Conservation (phyloP, 2,329 filamentous ascomycete genomes). For the Pyricularia sp. region DNA sequence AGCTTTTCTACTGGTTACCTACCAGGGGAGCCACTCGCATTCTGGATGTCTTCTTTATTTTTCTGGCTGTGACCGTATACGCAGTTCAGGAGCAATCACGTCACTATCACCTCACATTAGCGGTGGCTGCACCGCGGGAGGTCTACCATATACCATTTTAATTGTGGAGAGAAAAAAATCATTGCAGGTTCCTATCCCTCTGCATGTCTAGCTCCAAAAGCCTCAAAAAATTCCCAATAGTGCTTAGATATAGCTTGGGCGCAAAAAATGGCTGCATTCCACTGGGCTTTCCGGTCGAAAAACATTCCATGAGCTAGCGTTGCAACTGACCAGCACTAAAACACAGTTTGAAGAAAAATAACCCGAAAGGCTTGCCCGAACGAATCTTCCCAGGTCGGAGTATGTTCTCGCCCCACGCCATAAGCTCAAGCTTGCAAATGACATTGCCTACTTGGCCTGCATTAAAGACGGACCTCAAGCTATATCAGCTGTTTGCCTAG, state of each 20-base stretch:
- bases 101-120: not conserved
- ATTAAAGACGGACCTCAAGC: too few species aligned
- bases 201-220: not conserved
- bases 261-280: not conserved
- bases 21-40: not conserved
- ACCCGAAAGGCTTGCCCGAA: too few species aligned
- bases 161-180: not conserved
- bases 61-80: conserved; percentile 17
- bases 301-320: not conserved
- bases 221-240: not conserved
- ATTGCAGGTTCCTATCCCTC: not conserved
- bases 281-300: not conserved
- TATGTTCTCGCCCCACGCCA: not conserved
- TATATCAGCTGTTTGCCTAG: too few species aligned
- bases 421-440: too few species aligned
- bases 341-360: not conserved
- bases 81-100: not conserved
- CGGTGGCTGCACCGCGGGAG: not conserved
- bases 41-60: not conserved
- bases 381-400: too few species aligned
- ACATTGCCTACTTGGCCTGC: too few species aligned
- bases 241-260: not conserved
- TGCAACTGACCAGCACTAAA: not conserved
- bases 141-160: not conserved
- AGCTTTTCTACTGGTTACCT: not conserved